Conservation (phyloP, 2,329 filamentous ascomycete genomes). For the Scedosporium apiospermum region DNA sequence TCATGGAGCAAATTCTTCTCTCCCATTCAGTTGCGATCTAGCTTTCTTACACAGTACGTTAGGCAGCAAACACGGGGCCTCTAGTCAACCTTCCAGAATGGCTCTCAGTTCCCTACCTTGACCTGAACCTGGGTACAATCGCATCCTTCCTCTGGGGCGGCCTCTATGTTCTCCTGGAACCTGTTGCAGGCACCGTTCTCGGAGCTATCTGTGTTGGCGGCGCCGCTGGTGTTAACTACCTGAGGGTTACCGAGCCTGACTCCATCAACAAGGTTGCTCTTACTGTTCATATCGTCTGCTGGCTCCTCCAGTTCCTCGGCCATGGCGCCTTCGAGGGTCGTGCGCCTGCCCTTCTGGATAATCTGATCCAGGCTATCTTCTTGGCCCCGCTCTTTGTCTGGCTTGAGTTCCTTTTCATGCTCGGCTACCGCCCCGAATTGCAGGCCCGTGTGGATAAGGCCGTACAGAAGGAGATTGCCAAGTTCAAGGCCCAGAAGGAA, state of each 20-base stretch:
- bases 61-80: conserved; percentile 54
- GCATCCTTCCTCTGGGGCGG: conserved; percentile 58
- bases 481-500: conserved; percentile 45
- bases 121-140: conserved; percentile 57
- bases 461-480: conserved; percentile 67
- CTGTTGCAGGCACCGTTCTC: conserved; percentile 74
- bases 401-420: conserved; percentile 83
- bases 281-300: conserved; percentile 61
- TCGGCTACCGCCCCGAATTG: conserved; percentile 84
- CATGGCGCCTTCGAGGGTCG: conserved; percentile 84
- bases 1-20: conserved; percentile 11
- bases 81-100: conserved; percentile 57
- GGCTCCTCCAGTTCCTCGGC: conserved; percentile 85
- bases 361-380: conserved; percentile 83
- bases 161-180: conserved; percentile 87
- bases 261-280: conserved; percentile 48
- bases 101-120: conserved; percentile 57
- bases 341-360: conserved; percentile 83
- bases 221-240: conserved; percentile 66
- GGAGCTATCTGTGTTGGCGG: conserved; percentile 66
- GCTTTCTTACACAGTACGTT: background rate
- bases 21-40: background rate
- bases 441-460: conserved; percentile 70
- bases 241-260: conserved; percentile 48
- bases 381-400: conserved; percentile 95